Base-by-base conservation (phyloP, 495 filamentous ascomycete species). In the Podospora didyma region DNA sequence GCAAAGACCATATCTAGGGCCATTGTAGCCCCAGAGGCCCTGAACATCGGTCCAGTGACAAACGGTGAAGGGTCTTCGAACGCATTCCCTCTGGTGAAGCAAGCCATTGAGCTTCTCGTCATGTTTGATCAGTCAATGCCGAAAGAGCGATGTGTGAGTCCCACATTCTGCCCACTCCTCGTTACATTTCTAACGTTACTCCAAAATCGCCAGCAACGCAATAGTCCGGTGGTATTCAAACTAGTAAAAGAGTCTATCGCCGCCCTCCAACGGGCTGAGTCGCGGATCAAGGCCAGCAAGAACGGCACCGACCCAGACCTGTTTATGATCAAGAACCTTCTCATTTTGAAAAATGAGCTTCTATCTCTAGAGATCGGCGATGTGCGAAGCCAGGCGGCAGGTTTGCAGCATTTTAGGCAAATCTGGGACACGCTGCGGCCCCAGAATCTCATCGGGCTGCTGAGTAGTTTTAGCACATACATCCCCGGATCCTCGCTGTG, bases 311-410 rank as follows among this genome's bases (percentile, higher is more conserved):
- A 94, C 68, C 81, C 83, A 1, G 86, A 91, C 60, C 80, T 97
- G 28, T 97, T 97, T 71, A 83, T 95, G 58, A 86, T 97, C 72
- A 92, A 90, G 61, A 92, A 97, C 66, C 79, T 97, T 2, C 86
- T 96, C 39, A 84, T 95, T 57, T 82, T 97, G 11, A 96, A 96
- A 64, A 90, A 93, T 60, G 87, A 93, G 61, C 89, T 97, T 26
- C 82, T 96, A 35, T 89, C 91, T 17, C 92, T 96, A 59, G 92
- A 97, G 73, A 94, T 97, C 68, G 93, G 88, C 61, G 89, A 92
- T 45, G 84, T 88, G 31, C 86, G 89, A 57, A 75, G 87, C 28
- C 81, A 82, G 17, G 86, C 34, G 11, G 41, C 52, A 16, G 67
- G 68, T 14, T 70, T 75, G 68, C 71, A 76, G 56, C 72, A 96